phyloP scores from a whole-genome alignment of 768 basidiomycete genomes.

The Agrocybe praecox region DNA sequence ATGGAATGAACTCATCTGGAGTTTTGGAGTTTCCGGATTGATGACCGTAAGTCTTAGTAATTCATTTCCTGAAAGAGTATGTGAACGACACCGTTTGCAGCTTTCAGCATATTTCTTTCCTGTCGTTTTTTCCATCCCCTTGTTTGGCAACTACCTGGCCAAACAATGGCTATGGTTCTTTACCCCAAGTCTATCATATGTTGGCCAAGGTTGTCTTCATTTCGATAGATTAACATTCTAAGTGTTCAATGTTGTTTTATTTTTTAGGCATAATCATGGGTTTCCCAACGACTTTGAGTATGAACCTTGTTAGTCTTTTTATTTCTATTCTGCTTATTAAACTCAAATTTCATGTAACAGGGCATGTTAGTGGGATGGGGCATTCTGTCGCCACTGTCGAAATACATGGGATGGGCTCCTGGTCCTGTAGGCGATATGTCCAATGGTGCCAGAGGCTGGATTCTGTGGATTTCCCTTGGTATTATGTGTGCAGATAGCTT shows the following conservation, averaged over 20 bases:
- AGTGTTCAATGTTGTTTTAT: background rate
- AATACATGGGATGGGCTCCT: slow-evolving; percentile 87
- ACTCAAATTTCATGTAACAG: slow-evolving; percentile 36
- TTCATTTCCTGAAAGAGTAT: background rate
- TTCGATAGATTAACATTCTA: background rate
- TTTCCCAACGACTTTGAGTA: slow-evolving; percentile 89
- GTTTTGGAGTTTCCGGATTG: slow-evolving; percentile 72
- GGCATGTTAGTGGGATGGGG: slow-evolving; percentile 99
- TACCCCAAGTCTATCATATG: slow-evolving; percentile 88
- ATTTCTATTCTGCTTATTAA: background rate
- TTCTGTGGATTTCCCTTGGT: slow-evolving; percentile 94
- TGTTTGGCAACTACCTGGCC: slow-evolving; percentile 85
- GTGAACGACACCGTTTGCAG: slow-evolving; percentile 37
- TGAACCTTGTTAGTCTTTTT: slow-evolving; percentile 71
- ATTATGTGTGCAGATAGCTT: slow-evolving; percentile 95
- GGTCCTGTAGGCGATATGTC: slow-evolving; percentile 89
- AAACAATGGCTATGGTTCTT: slow-evolving; percentile 93
- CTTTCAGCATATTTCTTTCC: slow-evolving; percentile 90
- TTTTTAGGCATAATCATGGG: slow-evolving; percentile 92
- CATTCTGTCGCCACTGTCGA: slow-evolving; percentile 86
- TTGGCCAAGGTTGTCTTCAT: slow-evolving; percentile 76
- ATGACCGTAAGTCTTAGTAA: slow-evolving; percentile 63
- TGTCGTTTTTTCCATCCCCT: slow-evolving; percentile 80
- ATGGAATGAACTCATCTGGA: slow-evolving; percentile 78
- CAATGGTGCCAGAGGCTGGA: slow-evolving; percentile 91